Evolutionary conservation across 352 stramenopile genomes (phyloP), one percentile per base, ranked within the genome.

Genomic region (Phytophthora sp.): DNA sequence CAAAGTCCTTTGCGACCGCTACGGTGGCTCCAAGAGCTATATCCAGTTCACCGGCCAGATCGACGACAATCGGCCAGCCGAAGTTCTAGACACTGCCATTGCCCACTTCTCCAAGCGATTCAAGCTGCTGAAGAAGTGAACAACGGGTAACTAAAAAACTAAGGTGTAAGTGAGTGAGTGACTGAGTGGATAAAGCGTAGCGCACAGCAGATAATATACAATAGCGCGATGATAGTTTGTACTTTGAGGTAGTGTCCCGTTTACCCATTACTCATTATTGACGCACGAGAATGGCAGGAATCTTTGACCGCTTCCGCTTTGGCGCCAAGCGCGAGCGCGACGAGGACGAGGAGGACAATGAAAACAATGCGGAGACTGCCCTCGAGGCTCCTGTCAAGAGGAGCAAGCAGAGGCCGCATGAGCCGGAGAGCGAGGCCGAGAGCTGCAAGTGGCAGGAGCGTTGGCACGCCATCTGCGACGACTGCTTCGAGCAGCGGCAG

Each of bases 381-480:
- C 6, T 17, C 10, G 30, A 54, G 18, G 17, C 21, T 37, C 30
- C 28, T 18, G 26, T 8, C 0, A 66, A 74, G 51, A 49, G 12
- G 13, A 45, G 53, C 41, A 74, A 67, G 15, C 43, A 45, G n/a
- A 49, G 41, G 9, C 18, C 20, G 53, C 38, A 26, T n/a, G 45
- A 54, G 34, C 20, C 48, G 20, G 32, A 53, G 24, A 50, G 38
- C 8, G 30, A 57, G 37, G 44, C 27, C 23, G 34, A 53, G 12
- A 35, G 37, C 17, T 38, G 52, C 39, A 91, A 91, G 55, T 95
- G 87, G 87, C 87, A 93, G 55, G 87, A 95, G 72, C 79, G 87
- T 13, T 95, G 84, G 80, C 87, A 92, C 27, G 70, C 55, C 30
- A 92, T 95, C 58, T 95, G 87, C 49, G 34, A 71, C 31, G 61